Evolutionary conservation across 2,329 filamentous ascomycete genomes (phyloP), one percentile per base, ranked within the genome.

Genomic region (Lecanosticta acicola): DNA sequence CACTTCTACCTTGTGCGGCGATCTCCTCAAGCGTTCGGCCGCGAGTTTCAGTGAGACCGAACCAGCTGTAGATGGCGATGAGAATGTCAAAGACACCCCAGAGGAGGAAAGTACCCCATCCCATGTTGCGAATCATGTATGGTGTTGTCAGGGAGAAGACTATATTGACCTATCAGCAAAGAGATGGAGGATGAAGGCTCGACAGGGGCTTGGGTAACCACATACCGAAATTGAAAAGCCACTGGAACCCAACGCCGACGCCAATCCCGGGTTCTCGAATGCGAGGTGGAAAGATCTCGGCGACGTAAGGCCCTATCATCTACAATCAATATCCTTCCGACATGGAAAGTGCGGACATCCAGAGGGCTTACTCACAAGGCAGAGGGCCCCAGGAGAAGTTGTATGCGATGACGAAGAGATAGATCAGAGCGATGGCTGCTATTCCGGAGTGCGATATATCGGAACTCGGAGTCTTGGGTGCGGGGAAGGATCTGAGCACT

Each of bases 341-440:
- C n/a, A n/a, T n/a, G n/a, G n/a, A n/a, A n/a, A n/a, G n/a, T n/a
- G n/a, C n/a, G n/a, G n/a, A n/a, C n/a, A n/a, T n/a, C n/a, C n/a
- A n/a, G n/a, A n/a, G n/a, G n/a, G n/a, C n/a, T n/a, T n/a, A n/a
- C n/a, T n/a, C n/a, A n/a, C n/a, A 50, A 5, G 48, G 70, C 2
- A 77, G 66, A 2, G 73, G 74, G 1, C 75, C 75, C 74, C 73
- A 78, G 0, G 68, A 72, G 39, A 73, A 69, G 34, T 73, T 74
- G 57, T 75, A 78, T 1, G 65, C 69, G 59, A 78, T 71, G 19
- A 79, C 74, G 48, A 75, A 74, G 3, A 79, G 63, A 55, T 79
- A 79, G 43, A 79, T 78, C 10, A 80, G 62, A 0, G 71, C 70
- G 1, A 80, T 66, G 0, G 74, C 79, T 2, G 70, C 70, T 24